Conservation (phyloP, 305 asterid species). For the Caryopteris hybrid region DNA sequence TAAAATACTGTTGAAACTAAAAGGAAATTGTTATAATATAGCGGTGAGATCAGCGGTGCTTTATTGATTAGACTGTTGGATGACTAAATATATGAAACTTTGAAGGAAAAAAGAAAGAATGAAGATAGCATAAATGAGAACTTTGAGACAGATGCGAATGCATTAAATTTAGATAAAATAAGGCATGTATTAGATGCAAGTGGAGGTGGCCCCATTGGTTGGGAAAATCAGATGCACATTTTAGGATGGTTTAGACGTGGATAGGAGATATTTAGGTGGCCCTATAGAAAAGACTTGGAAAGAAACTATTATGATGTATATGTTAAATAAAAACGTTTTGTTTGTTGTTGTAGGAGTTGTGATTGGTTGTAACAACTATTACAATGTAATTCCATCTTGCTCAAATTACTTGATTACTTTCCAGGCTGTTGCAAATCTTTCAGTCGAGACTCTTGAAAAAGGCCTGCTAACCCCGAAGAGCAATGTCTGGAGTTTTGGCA, state of each 20-base stretch:
- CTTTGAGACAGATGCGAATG: neutral
- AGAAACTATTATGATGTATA: too few species aligned
- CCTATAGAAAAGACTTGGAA: too few species aligned
- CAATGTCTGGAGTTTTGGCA: slow-evolving; percentile 98
- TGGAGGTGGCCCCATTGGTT: neutral
- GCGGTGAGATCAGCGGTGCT: neutral
- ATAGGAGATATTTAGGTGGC: neutral
- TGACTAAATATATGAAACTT: neutral
- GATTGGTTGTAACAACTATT: neutral
- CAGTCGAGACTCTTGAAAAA: slow-evolving; percentile 85
- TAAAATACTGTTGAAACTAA: neutral
- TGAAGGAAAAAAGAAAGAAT: neutral
- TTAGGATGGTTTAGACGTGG: neutral
- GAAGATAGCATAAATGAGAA: neutral
- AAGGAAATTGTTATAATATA: neutral
- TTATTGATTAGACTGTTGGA: neutral
- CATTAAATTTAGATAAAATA: neutral
- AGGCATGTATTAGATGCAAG: neutral
- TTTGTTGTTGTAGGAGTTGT: too few species aligned
- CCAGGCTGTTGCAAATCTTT: slow-evolving; percentile 87
- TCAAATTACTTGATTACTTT: slow-evolving; percentile 14
- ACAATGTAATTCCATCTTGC: neutral
- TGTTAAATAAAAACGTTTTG: too few species aligned
- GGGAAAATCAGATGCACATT: neutral
- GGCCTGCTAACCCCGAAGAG: slow-evolving; percentile 95